Base-by-base conservation (phyloP, 2,329 filamentous ascomycete species). In the Microcyclosporella mali region DNA sequence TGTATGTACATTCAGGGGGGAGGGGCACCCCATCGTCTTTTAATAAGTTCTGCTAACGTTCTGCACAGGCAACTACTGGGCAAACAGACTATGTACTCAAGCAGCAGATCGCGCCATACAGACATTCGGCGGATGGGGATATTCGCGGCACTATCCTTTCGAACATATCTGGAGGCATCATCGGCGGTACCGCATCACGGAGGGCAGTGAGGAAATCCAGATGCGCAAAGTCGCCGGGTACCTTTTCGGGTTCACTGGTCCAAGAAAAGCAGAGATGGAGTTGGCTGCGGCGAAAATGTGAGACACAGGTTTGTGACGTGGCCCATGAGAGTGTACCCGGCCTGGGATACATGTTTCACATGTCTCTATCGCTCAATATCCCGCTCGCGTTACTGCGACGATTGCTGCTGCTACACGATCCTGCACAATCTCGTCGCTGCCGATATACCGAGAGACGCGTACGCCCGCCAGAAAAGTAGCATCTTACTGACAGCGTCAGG, bases 111-210 rank as follows among this genome's bases (percentile, higher is more conserved):
- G 72, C 21, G 78, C 78, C 2, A 82, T 82, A 19, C 78, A 82
- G 65, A 72, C 79, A 9, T 72, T 78, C 54, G 78, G 78, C 6
- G 77, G 76, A 0, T 73, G 75, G 54, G 77, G 77, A 1, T 81
- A 81, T 56, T 74, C 70, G 40, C 64, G 77, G 29, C 74, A 79
- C 46, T 70, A 71, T 48, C 76, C 76, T 1, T 82, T 82, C 53
- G 78, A 82, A 62, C 78, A 82, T 51, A 81, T 82, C 37, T 81
- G 79, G 73, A 68, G 78, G 38, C 78, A 82, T 62, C 79, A 81
- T 59, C 64, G 79, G 31, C 66, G 77, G 17, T 82, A 82, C 54
- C 63, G 78, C 28, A 82, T 82, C 49, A 82, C 78, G 0, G 79
- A 82, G 57, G 78, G 78, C 0, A 77, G 75, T 41, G 79, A 82